These are phyloP conservation scores for Pyrus pyrifolia DNA, from an alignment of 306 rosid species.

Conservation along the genomic window DNA sequence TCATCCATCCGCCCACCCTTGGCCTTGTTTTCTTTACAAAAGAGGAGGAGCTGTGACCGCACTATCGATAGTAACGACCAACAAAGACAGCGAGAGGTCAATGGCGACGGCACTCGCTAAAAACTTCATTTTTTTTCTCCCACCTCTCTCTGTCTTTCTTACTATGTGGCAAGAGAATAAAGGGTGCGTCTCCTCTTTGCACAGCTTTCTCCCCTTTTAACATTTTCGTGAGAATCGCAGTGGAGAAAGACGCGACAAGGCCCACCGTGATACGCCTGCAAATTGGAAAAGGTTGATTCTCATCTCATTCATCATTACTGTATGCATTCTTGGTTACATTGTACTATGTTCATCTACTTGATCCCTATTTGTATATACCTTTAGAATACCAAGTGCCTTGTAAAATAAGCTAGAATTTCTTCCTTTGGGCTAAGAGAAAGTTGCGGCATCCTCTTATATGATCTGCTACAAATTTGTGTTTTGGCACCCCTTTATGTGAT, in stretches of 20 bases:
- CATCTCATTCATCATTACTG: background rate
- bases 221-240: constrained; percentile 4
- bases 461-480: background rate
- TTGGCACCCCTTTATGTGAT: background rate
- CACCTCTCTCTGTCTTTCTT: background rate
- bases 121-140: background rate
- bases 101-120: background rate
- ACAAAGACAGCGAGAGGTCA: constrained; percentile 13
- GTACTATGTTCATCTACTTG: background rate
- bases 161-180: constrained; percentile 21
- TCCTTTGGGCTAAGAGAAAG: background rate
- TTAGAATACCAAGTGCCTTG: background rate
- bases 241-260: constrained; percentile 11
- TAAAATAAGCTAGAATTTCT: background rate
- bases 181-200: constrained; percentile 16
- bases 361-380: background rate
- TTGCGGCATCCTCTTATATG: background rate
- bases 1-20: constrained; percentile 11
- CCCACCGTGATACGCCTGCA: constrained; percentile 6
- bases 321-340: constrained; percentile 2
- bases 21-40: constrained; percentile 29
- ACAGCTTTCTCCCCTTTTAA: background rate
- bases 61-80: constrained; percentile 20
- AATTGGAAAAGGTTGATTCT: constrained; percentile 21
- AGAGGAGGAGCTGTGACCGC: constrained; percentile 34